Conservation (phyloP, 257 asterid genomes). For the Solanum habrochaites region DNA sequence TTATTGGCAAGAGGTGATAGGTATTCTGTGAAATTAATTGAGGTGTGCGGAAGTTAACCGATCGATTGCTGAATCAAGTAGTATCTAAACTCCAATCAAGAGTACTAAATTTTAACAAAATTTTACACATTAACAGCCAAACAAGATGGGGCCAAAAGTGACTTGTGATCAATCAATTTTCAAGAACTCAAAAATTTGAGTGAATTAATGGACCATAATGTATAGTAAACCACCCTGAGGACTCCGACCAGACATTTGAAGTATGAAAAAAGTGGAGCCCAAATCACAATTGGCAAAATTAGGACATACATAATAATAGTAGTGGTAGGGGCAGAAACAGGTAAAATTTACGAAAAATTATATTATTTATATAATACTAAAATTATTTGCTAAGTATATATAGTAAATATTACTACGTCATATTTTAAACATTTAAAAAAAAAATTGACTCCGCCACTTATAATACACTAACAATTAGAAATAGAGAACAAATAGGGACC, state of each 20-base stretch:
- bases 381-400: not conserved
- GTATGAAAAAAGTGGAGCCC: not conserved
- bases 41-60: rapidly evolving
- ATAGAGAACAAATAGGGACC: not conserved
- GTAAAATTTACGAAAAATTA: not conserved
- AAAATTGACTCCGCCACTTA: rapidly evolving
- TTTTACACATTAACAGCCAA: not conserved
- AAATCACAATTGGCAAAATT: not conserved
- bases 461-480: not conserved
- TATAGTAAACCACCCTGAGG: not conserved
- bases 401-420: not conserved
- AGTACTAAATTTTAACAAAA: not conserved
- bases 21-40: rapidly evolving
- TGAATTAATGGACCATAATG: not conserved
- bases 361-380: not conserved
- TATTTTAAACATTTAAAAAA: not conserved
- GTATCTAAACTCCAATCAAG: not conserved
- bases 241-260: not conserved
- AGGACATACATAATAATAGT: not conserved
- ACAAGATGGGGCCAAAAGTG: not conserved
- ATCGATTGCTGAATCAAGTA: not conserved
- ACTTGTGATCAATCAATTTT: not conserved
- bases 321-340: not conserved
- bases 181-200: not conserved
- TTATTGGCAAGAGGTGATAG: rapidly evolving